Evolutionary conservation across 352 stramenopile species (phyloP).

Genomic region (Phytophthora litchii): DNA sequence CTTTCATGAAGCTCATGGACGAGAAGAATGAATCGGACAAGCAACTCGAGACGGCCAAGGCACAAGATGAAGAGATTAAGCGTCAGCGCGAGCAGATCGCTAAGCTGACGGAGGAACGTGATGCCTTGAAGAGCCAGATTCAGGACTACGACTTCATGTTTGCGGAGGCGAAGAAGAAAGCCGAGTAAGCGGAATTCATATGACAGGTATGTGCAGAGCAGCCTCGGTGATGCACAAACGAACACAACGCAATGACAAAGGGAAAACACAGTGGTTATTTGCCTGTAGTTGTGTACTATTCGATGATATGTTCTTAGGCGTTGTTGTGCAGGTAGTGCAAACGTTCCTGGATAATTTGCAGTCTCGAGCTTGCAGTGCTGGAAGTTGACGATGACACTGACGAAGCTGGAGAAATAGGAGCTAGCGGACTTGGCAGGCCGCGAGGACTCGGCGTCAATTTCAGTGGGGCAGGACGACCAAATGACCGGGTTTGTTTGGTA

Average conservation of each 20-base stretch:
- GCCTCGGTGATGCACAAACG: not conserved
- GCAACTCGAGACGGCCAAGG: constrained; percentile 45
- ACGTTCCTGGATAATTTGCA: constrained; percentile 71
- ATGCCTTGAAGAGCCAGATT: constrained; percentile 79
- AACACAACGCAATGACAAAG: constrained; percentile 1
- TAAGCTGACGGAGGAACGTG: constrained; percentile 61
- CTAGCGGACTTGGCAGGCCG: constrained; percentile 13
- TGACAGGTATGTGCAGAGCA: not conserved
- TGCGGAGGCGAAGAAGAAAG: constrained; percentile 87
- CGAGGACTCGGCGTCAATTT: constrained; percentile 22
- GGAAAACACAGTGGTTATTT: constrained; percentile 11
- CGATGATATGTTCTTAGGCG: constrained; percentile 1
- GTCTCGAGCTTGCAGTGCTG: constrained; percentile 38
- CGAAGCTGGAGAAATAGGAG: constrained; percentile 30
- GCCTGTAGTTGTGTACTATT: not conserved
- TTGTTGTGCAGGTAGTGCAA: constrained; percentile 58
- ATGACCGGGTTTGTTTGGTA: not conserved
- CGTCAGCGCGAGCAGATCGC: constrained; percentile 51
- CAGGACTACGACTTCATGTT: constrained; percentile 93
- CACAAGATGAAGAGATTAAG: constrained; percentile 51
- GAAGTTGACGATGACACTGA: constrained; percentile 36
- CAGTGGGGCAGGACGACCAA: constrained; percentile 5
- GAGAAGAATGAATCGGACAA: constrained; percentile 71
- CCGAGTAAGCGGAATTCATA: constrained; percentile 48
- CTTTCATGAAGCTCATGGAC: constrained; percentile 86